Percentiles rank a stretch among this genome's conserved stretches.
Evolutionary conservation across 257 asterid genomes (phyloP).

Genomic region (Nicotiana paniculata): DNA sequence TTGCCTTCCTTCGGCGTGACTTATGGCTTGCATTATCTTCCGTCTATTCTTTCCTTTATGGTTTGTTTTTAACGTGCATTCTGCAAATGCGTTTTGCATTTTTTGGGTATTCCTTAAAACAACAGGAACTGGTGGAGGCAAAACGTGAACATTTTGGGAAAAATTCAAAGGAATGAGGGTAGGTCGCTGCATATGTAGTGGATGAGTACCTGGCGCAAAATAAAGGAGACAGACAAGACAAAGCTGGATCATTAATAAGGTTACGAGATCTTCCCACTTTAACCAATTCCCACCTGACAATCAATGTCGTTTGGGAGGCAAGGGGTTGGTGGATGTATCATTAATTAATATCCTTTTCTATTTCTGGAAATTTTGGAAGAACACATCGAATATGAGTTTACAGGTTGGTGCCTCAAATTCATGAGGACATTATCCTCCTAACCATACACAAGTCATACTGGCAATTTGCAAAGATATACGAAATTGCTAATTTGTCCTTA

Average conservation of each 20-base stretch:
- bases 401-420: not conserved
- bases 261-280: not conserved
- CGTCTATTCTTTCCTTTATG: no score
- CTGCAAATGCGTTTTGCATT: no score
- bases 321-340: not conserved
- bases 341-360: not conserved
- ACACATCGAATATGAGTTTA: not conserved
- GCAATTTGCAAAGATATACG: no score
- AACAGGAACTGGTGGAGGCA: no score
- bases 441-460: no score
- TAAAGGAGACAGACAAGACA: not conserved
- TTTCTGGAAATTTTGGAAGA: not conserved
- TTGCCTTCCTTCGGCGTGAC: no score
- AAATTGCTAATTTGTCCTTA: no score
- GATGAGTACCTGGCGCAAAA: not conserved
- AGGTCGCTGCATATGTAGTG: not conserved
- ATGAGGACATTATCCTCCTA: no score
- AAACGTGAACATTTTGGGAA: no score
- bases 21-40: no score
- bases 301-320: not conserved
- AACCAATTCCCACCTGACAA: not conserved
- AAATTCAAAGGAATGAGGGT: not conserved
- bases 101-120: no score
- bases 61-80: no score
- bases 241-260: not conserved